Evolutionary conservation across 768 basidiomycete genomes (phyloP).

Genomic region (Cantharellus cinnabarinus): DNA sequence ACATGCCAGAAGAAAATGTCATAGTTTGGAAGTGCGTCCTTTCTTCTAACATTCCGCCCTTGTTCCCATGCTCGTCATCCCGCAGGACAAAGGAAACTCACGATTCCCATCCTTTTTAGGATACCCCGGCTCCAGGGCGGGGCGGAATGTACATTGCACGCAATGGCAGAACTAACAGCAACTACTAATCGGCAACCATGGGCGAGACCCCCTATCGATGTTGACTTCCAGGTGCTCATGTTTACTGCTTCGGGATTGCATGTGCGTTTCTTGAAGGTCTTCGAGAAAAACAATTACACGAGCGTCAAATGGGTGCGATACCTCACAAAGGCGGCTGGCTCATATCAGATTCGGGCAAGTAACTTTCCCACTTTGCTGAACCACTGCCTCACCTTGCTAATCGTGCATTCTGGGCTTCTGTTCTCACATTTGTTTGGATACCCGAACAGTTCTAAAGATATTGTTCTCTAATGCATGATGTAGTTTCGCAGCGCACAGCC

Average conservation of each 20-base stretch:
- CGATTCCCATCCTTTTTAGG: slow-evolving; percentile 22
- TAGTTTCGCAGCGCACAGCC: too few species aligned
- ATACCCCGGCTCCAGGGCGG: slow-evolving; percentile 84
- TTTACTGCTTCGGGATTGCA: slow-evolving; percentile 91
- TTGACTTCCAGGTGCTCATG: slow-evolving; percentile 99
- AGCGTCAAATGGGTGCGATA: slow-evolving; percentile 94
- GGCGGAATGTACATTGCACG: slow-evolving; percentile 71
- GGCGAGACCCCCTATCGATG: slow-evolving; percentile 93
- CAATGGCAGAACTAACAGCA: slow-evolving; percentile 60
- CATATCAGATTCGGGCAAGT: slow-evolving; percentile 85
- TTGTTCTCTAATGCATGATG: too few species aligned
- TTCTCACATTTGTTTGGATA: too few species aligned
- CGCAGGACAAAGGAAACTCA: neutral
- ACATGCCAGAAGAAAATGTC: slow-evolving; percentile 86
- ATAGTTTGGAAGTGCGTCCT: slow-evolving; percentile 88
- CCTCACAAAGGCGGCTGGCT: slow-evolving; percentile 80
- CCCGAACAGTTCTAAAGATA: too few species aligned
- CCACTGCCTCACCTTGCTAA: too few species aligned
- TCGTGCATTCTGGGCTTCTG: too few species aligned
- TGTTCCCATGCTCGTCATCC: neutral
- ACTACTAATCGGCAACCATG: slow-evolving; percentile 90
- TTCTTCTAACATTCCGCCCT: neutral
- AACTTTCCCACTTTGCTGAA: neutral
- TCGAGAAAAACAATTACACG: slow-evolving; percentile 87
- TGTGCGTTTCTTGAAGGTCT: slow-evolving; percentile 94